Evolutionary conservation across 805 yeast genomes (phyloP), one percentile per base, ranked within the genome.

Genomic region (Yarrowia osloensis): DNA sequence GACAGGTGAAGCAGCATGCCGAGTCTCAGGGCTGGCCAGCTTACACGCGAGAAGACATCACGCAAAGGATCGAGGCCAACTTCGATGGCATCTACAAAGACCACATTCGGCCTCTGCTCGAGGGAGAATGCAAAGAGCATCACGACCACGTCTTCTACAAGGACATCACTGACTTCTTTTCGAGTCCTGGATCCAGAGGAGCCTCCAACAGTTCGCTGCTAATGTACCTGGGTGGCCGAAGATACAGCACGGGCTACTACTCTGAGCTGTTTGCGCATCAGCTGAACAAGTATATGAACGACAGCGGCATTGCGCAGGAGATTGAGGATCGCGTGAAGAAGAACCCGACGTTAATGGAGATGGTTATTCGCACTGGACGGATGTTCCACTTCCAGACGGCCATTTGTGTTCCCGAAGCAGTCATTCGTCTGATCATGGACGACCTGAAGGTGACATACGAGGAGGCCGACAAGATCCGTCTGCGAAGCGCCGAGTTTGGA

Each of bases 371-470:
- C 15, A 4, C 39, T 3, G 62, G 22, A 3, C 24, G 6, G 24
- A 15, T 39, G 35, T 57, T 57, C 9, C 63, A 57, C n/a, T 57
- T 57, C 13, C 47, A 57, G 8, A 57, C 49, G 8, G 63, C 63
- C 1, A 13, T 57, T 4, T 57, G 63, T 28, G 28, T 57, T 5
- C 63, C 63, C 5, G 63, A 57, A 28, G 28, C 49, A 7, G 63
- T 28, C 37, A 39, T 57, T n/a, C 33, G 63, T 19, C 13, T 57
- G 11, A 57, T 57, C 37, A 57, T 57, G 63, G 35, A 39, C 3
- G 63, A 57, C 19, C 49, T 3, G 7, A 19, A 57, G 5, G 21
- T 57, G 21, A n/a, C 63, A 5, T 57, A 57, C 37, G 49, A 39
- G 11, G 49, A 57, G 19, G 63, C 63, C 4, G 63, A 57, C 11